Conservation (phyloP, 2,329 filamentous ascomycete genomes). For the Fusarium torulosum region DNA sequence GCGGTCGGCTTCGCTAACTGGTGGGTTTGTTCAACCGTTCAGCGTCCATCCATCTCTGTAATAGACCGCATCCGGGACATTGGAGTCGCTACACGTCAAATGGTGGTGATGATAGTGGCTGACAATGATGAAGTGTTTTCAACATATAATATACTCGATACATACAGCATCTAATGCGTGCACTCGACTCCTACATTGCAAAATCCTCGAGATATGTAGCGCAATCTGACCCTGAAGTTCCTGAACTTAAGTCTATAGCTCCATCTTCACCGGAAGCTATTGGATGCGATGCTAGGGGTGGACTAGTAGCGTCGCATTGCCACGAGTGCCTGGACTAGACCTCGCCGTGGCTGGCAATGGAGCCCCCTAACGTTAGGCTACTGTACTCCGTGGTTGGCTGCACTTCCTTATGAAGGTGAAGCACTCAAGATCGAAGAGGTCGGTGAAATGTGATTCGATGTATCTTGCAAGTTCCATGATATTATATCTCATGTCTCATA, state of each 20-base stretch:
- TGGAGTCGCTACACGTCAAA: slow-evolving; percentile 5
- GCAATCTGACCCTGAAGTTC: slow-evolving; percentile 8
- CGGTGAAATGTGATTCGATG: slow-evolving; percentile 8
- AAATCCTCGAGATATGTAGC: slow-evolving; percentile 6
- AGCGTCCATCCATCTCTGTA: slow-evolving; percentile 14
- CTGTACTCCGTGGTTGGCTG: not conserved
- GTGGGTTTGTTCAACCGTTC: slow-evolving; percentile 6
- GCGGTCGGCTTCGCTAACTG: slow-evolving; percentile 12
- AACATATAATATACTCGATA: not conserved
- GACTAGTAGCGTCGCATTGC: slow-evolving; percentile 36
- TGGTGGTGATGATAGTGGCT: slow-evolving; percentile 4
- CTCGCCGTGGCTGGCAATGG: slow-evolving; percentile 15
- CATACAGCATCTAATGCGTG: not conserved
- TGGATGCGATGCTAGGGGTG: slow-evolving; percentile 38
- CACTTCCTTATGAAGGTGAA: not conserved
- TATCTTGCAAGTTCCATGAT: not conserved
- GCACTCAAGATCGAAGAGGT: not conserved
- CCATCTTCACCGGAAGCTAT: slow-evolving; percentile 30
- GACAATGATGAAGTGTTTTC: not conserved
- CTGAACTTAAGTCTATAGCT: slow-evolving; percentile 4
- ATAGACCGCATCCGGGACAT: slow-evolving; percentile 33
- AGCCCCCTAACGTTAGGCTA: slow-evolving; percentile 16
- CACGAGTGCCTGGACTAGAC: slow-evolving; percentile 39
- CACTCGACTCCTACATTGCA: not conserved
- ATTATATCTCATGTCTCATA: not conserved